Evolutionary conservation across 1,284 basidiomycete species (phyloP), one percentile per base, ranked within the genome.

Genomic region (Pterulicium gracile): DNA sequence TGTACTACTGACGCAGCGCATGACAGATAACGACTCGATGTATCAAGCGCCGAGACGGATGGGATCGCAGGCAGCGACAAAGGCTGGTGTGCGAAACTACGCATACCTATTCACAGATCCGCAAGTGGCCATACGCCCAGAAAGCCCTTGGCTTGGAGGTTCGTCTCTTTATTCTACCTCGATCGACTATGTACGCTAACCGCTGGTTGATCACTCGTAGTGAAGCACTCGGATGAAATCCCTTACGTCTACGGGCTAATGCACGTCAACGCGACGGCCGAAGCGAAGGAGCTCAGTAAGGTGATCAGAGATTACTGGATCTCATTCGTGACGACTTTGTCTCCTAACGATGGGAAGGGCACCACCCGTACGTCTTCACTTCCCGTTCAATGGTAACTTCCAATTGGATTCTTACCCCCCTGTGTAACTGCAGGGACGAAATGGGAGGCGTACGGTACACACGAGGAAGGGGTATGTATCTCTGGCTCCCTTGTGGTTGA

Each of bases 71-170:
- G 60, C 65, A 2, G 62, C 64, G 1, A 58, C 59, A 13, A 55
- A 58, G 2, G 58, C 56, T 3, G 66, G 68, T 1, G 67, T 73
- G 2, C 65, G 65, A 47, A 65, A 61, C 0, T 76, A 61, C 42
- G 69, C 63, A 1, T 77, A 75, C 50, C 57, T 72, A 3, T 76
- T 75, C 55, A 68, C 69, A 2, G 65, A 75, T 42, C 68, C 66
- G 3, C 63, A 67, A 41, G 58, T 51, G 3, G 46, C n/a, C n/a
- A n/a, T n/a, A n/a, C 24, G 1, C 43, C 44, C n/a, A 59, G 1
- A 58, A 62, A 5, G 72, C 19, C 49, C 1, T 75, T 65, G 50
- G n/a, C 63, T 73, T 1, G 72, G 66, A 43, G 62, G 64, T 4
- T 50, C 45, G 3, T 53, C n/a, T n/a, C n/a, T n/a, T n/a, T n/a